A percentile compares a stretch with the other conserved stretches of the same genome.
These are phyloP conservation scores for Halophytophthora batemanensis DNA, from an alignment of 352 stramenopile genomes.

Conservation along the genomic window DNA sequence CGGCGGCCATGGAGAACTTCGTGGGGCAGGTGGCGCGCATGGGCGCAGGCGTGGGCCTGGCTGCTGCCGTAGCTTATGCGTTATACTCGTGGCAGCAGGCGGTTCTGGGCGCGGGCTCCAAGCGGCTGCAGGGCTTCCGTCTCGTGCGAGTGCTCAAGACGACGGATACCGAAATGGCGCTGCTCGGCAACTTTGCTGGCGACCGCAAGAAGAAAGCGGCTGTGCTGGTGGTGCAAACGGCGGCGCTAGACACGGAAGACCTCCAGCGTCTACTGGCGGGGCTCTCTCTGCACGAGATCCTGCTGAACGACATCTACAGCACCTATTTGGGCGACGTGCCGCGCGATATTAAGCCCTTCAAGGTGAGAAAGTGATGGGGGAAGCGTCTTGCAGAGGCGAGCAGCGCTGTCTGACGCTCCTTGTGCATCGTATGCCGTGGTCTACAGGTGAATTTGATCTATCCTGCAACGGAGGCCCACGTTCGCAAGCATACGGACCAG, in stretches of 20 bases:
- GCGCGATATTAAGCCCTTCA: conserved; percentile 68
- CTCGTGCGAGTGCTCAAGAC: conserved; percentile 65
- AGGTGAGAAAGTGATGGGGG: conserved; percentile 26
- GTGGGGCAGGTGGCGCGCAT: conserved; percentile 24
- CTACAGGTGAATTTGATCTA: conserved; percentile 80
- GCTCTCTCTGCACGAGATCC: conserved; percentile 67
- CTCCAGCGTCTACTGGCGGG: conserved; percentile 38
- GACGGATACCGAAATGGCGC: conserved; percentile 57
- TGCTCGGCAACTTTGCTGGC: conserved; percentile 67
- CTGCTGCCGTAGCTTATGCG: conserved; percentile 24
- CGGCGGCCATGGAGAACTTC: neutral
- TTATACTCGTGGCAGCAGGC: conserved; percentile 31
- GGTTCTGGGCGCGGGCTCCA: conserved; percentile 22
- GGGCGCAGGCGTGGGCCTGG: conserved; percentile 23
- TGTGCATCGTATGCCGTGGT: neutral
- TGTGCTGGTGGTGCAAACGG: conserved; percentile 68
- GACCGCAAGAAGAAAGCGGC: conserved; percentile 57
- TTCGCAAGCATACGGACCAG: conserved; percentile 84
- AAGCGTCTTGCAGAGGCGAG: neutral
- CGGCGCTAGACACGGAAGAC: conserved; percentile 47
- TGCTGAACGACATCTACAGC: conserved; percentile 85
- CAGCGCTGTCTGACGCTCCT: neutral
- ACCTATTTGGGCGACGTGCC: conserved; percentile 68
- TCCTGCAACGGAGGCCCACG: conserved; percentile 72
- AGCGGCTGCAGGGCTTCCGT: conserved; percentile 54